A percentile compares a stretch with the other conserved stretches of the same genome.
These are phyloP conservation scores for Wickerhamomyces canadensis DNA, from an alignment of 805 yeast species.

Conservation along the genomic window DNA sequence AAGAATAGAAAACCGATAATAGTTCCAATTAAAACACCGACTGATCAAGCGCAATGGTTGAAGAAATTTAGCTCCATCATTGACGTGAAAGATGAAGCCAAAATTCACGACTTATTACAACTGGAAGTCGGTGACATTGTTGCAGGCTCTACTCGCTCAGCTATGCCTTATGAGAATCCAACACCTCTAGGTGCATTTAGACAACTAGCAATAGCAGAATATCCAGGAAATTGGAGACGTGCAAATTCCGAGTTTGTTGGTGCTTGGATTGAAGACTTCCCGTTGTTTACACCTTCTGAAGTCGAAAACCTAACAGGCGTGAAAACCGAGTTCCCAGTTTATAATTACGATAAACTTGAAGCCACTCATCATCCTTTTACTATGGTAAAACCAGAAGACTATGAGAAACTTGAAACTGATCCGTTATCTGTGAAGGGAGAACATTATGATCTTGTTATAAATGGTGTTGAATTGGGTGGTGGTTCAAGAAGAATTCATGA, in stretches of 20 bases:
- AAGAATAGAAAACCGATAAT: constrained; percentile 54
- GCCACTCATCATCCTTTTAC: constrained; percentile 98
- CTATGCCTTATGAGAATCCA: constrained; percentile 79
- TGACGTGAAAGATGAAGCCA: constrained; percentile 16
- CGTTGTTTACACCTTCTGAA: constrained; percentile 79
- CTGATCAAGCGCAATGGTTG: constrained; percentile 40
- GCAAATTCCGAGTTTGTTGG: constrained; percentile 42
- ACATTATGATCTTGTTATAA: constrained; percentile 89
- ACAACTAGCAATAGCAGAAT: constrained; percentile 58
- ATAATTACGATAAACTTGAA: constrained; percentile 40
- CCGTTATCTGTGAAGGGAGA: constrained; percentile 76
- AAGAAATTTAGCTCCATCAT: constrained; percentile 26
- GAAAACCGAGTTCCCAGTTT: constrained; percentile 50
- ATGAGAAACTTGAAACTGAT: constrained; percentile 41
- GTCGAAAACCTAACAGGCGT: constrained; percentile 9
- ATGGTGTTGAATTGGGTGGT: constrained; percentile 96
- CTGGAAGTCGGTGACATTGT: constrained; percentile 66
- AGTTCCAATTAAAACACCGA: constrained; percentile 40
- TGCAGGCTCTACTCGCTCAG: constrained; percentile 72
- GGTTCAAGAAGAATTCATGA: constrained; percentile 96
- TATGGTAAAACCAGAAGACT: constrained; percentile 74
- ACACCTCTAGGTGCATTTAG: constrained; percentile 89
- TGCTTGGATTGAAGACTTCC: constrained; percentile 89
- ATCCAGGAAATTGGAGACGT: constrained; percentile 40
- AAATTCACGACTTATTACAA: constrained; percentile 24